Conservation (phyloP, 441 rosid genomes). For the Eutrema salsugineum region DNA sequence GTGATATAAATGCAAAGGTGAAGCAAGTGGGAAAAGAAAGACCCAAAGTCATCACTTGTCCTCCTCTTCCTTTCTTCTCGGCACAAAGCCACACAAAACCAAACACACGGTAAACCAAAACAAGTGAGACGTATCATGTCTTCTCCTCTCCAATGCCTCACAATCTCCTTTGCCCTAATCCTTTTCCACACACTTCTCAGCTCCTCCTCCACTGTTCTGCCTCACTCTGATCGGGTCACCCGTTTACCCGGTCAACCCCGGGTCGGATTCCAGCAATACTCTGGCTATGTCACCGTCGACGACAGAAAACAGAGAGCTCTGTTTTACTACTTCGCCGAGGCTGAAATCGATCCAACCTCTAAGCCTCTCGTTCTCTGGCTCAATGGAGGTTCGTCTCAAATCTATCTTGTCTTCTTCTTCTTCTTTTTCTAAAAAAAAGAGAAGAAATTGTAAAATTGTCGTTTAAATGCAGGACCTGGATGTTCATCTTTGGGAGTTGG, state of each 20-base stretch:
- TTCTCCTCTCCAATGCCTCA: conserved; percentile 36
- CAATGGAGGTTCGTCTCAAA: conserved; percentile 61
- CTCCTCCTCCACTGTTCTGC: not conserved
- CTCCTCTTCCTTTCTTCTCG: conserved; percentile 10
- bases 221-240: conserved; percentile 45
- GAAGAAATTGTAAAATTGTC: not conserved
- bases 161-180: conserved; percentile 43
- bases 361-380: conserved; percentile 98
- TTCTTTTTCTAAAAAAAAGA: not conserved
- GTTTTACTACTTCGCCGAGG: conserved; percentile 94
- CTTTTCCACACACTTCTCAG: conserved; percentile 18
- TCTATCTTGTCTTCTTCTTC: not conserved
- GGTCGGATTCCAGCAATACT: conserved; percentile 69
- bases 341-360: conserved; percentile 62
- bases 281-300: conserved; percentile 87
- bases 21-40: conserved; percentile 28
- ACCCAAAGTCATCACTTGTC: conserved; percentile 29
- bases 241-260: conserved; percentile 83
- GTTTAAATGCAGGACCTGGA: conserved; percentile 65
- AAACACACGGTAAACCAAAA: conserved; percentile 11
- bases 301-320: conserved; percentile 63
- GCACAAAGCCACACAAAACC: too few relatives aligned
- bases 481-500: conserved; percentile 97
- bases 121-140: conserved; percentile 12
- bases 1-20: conserved; percentile 24